Evolutionary conservation across 768 basidiomycete genomes (phyloP), one percentile per base, ranked within the genome.

Genomic region (Clathrus columnatus): DNA sequence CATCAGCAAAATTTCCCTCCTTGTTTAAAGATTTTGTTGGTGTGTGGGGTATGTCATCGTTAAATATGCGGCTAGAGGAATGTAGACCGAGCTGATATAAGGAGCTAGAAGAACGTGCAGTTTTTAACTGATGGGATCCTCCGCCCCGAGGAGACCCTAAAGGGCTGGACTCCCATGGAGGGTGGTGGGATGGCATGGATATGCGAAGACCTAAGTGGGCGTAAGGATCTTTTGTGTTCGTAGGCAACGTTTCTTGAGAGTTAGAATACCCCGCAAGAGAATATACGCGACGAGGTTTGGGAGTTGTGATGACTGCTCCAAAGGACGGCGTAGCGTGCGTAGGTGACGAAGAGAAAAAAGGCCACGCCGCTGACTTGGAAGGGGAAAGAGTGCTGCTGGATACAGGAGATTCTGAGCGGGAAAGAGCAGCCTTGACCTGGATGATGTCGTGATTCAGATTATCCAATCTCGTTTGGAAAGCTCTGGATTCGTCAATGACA

Each of bases 401-500:
- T 61, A 4, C 53, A 18, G 61, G 48, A 11, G 61, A 49, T 27
- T 61, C 48, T 11, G 72, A 66, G 48, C 79, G 80, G 59, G 86
- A 75, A 28, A 83, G 60, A 0, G 75, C 74, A 11, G 73, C 72
- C 65, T 89, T 88, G 57, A 91, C 69, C 5, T 74, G 73, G 0
- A 83, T 84, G 44, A 90, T 81, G 64, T 91, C 89, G 58, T 90
- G 85, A 58, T 86, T 74, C 18, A 89, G 75, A 61, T 90, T 84
- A 20, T 78, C 83, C 56, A 89, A 65, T 66, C 89, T 91, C 42
- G 70, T 70, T 48, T 64, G 62, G 59, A 90, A 82, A 30, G 62
- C 71, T 21, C 72, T 72, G n/a, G 85, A 76, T 56, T 83, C 78
- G 1, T 27, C 53, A 57, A 59, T 79, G 75, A 82, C 64, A 29